These are phyloP conservation scores for Trametes villosa DNA, from an alignment of 768 basidiomycete genomes.

Conservation along the genomic window DNA sequence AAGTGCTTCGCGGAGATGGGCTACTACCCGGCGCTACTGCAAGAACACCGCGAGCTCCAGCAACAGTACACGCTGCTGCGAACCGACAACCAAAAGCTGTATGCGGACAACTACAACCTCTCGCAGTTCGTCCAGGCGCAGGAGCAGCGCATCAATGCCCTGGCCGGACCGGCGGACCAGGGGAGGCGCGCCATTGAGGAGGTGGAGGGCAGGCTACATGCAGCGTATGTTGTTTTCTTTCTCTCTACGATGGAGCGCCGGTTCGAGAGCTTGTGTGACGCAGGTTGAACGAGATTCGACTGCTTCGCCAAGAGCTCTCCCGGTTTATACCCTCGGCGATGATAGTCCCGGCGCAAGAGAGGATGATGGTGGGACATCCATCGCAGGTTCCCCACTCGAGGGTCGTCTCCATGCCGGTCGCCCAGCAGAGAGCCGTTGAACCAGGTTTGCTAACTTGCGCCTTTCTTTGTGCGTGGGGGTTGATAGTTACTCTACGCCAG, in stretches of 20 bases:
- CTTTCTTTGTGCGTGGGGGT: not conserved
- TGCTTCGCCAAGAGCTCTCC: constrained; percentile 21
- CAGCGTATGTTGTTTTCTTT: constrained; percentile 16
- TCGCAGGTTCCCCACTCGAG: not conserved
- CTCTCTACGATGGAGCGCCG: not conserved
- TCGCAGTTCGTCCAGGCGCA: constrained; percentile 35
- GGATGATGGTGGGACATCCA: not conserved
- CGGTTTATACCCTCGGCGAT: constrained; percentile 7
- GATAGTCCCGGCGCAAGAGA: constrained; percentile 3
- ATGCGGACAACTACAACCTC: constrained; percentile 43
- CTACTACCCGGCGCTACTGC: constrained; percentile 47
- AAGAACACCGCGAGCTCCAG: constrained; percentile 39
- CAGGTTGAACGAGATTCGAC: constrained; percentile 19
- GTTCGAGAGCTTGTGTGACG: not conserved
- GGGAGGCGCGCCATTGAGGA: constrained; percentile 33
- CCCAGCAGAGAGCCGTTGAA: not conserved
- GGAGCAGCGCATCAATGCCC: constrained; percentile 35
- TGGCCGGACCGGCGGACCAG: constrained; percentile 13
- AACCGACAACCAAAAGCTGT: constrained; percentile 39
- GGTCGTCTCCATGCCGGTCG: not conserved
- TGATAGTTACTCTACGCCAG: not conserved
- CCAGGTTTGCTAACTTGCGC: constrained; percentile 1
- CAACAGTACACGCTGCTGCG: constrained; percentile 33
- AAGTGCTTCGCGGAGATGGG: constrained; percentile 36
- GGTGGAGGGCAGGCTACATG: constrained; percentile 8